A percentile compares a stretch with the other conserved stretches of the same genome.
These are phyloP conservation scores for Trichoderma semiorbis DNA, from an alignment of 2,329 filamentous ascomycete genomes.

Conservation along the genomic window DNA sequence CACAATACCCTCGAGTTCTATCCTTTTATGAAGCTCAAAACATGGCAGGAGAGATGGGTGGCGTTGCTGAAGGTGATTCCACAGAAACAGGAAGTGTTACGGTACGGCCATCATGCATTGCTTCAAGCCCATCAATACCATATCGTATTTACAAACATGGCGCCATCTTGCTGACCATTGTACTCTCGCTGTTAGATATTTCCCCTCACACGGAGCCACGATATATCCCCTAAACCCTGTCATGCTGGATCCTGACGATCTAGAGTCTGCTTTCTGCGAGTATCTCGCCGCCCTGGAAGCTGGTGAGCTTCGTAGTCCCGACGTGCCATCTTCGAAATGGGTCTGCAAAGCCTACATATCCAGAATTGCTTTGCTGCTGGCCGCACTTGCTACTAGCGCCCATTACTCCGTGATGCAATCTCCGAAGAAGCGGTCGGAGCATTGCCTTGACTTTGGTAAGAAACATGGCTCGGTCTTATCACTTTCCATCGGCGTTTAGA, in stretches of 20 bases:
- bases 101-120: neutral
- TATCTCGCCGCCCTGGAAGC: slow-evolving; percentile 5
- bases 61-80: neutral
- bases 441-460: slow-evolving; percentile 8
- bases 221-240: slow-evolving; percentile 4
- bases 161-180: neutral
- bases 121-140: neutral
- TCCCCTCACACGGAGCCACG: slow-evolving; percentile 2
- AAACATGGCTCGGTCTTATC: neutral
- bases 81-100: slow-evolving; percentile 1
- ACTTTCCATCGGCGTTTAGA: too few species aligned
- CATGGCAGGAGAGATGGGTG: slow-evolving; percentile 5
- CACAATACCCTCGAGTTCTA: slow-evolving; percentile 13
- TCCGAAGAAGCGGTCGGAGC: slow-evolving; percentile 6
- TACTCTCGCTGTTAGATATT: neutral
- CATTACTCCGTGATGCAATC: slow-evolving; percentile 12
- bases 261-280: slow-evolving; percentile 4
- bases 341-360: slow-evolving; percentile 4
- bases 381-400: slow-evolving; percentile 6
- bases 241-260: neutral
- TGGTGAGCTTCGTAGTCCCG: neutral
- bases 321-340: slow-evolving; percentile 1
- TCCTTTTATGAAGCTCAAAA: slow-evolving; percentile 15
- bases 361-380: slow-evolving; percentile 4
- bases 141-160: neutral